phyloP scores from a whole-genome alignment of 306 rosid species.

The Ormosia emarginata region DNA sequence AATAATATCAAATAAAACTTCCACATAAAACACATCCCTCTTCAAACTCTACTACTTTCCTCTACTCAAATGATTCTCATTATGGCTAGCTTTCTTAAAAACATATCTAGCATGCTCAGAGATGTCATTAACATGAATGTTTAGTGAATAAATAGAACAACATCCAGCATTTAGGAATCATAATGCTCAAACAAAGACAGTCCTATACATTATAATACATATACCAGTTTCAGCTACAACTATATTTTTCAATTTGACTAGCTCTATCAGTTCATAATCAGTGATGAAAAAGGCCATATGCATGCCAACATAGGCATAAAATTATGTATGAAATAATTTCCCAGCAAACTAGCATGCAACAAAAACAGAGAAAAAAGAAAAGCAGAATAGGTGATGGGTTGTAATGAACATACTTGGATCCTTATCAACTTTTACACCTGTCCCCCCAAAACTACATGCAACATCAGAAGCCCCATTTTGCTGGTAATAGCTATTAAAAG shows the following conservation, averaged over 20 bases:
- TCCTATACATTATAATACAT: not conserved
- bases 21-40: not conserved
- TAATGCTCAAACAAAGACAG: not conserved
- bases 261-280: not conserved
- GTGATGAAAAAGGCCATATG: not conserved
- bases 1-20: not conserved
- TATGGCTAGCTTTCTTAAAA: not conserved
- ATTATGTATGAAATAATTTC: not conserved
- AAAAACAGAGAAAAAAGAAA: not conserved
- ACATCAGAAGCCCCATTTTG: slow-evolving; percentile 90
- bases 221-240: not conserved
- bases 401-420: slow-evolving; percentile 78
- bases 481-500: slow-evolving; percentile 84
- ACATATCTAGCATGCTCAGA: not conserved
- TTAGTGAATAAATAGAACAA: not conserved
- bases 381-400: not conserved
- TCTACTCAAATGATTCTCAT: not conserved
- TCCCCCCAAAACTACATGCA: slow-evolving; percentile 93
- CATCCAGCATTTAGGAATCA: not conserved
- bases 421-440: slow-evolving; percentile 75
- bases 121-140: not conserved
- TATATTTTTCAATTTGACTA: not conserved
- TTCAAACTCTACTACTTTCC: not conserved
- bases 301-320: not conserved
- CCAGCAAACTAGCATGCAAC: not conserved